These are phyloP conservation scores for Pulveroboletus ravenelii DNA, from an alignment of 768 basidiomycete species.

Conservation along the genomic window DNA sequence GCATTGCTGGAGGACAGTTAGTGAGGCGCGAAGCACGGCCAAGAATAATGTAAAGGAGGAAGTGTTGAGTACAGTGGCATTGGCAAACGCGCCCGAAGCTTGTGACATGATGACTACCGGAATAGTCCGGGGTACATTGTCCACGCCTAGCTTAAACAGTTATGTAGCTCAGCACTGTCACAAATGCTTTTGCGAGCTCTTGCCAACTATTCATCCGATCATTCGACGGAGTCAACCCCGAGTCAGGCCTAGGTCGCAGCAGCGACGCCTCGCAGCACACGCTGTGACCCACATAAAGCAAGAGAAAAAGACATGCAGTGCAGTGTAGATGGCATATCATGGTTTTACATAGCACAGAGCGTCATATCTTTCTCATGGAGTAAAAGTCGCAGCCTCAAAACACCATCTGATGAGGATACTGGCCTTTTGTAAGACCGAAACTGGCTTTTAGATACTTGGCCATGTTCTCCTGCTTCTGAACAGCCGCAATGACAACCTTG, in stretches of 20 bases:
- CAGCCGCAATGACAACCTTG: slow-evolving; percentile 68
- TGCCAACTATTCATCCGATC: no score
- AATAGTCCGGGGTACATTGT: no score
- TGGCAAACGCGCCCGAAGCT: no score
- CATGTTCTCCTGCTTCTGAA: slow-evolving; percentile 89
- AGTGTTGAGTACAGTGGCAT: background rate
- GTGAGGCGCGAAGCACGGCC: slow-evolving; percentile 1
- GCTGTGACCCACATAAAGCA: slow-evolving; percentile 8
- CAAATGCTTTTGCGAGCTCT: no score
- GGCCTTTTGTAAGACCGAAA: slow-evolving; percentile 95
- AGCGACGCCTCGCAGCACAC: slow-evolving; percentile 1
- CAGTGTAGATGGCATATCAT: slow-evolving; percentile 21
- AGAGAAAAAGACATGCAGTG: slow-evolving; percentile 14
- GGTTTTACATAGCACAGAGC: slow-evolving; percentile 18
- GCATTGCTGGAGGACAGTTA: slow-evolving; percentile 6
- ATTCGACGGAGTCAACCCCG: no score
- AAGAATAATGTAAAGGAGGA: background rate
- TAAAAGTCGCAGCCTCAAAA: slow-evolving; percentile 52
- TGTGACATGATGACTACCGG: no score
- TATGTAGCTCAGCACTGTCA: no score
- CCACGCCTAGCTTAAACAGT: no score
- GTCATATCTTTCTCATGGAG: slow-evolving; percentile 16
- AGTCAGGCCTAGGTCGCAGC: no score
- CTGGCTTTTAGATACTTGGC: slow-evolving; percentile 88
- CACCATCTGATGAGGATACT: slow-evolving; percentile 90